Conservation (phyloP, 2,329 filamentous ascomycete genomes). For the Fusarium foetens region DNA sequence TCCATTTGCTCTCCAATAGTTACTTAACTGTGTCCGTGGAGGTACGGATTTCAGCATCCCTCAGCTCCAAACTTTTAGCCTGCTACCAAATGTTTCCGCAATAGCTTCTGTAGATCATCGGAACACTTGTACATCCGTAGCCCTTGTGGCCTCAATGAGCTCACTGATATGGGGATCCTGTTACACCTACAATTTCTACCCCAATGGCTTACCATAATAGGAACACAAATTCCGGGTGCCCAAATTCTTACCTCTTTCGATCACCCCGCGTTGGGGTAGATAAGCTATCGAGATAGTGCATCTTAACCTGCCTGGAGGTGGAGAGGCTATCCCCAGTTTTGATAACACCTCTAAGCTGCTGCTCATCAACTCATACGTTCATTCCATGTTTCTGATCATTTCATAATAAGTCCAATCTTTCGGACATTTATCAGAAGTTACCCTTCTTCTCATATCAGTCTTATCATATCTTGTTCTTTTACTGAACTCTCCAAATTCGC, state of each 20-base stretch:
- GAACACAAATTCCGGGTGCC: not conserved
- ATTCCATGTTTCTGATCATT: not conserved
- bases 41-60: not conserved
- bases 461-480: not conserved
- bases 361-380: not conserved
- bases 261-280: conserved; percentile 2
- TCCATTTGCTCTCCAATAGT: not conserved
- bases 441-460: not conserved
- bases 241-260: not conserved
- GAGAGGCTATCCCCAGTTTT: conserved; percentile 1
- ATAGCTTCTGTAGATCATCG: not conserved
- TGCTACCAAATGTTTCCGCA: not conserved
- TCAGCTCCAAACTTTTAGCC: too few relatives aligned
- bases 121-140: not conserved
- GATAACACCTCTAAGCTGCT: not conserved
- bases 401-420: not conserved
- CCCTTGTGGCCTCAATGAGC: not conserved
- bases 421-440: fast-evolving
- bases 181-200: not conserved
- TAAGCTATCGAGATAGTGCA: conserved; percentile 1
- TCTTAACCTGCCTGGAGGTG: not conserved
- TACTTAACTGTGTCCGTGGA: not conserved
- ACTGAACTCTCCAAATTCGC: too few relatives aligned
- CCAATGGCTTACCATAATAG: not conserved
- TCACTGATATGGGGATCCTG: not conserved